Percentiles rank a stretch among this genome's conserved stretches.
These are phyloP conservation scores for Xylariaceae sp. DNA, from an alignment of 2,329 filamentous ascomycete species.

Conservation along the genomic window DNA sequence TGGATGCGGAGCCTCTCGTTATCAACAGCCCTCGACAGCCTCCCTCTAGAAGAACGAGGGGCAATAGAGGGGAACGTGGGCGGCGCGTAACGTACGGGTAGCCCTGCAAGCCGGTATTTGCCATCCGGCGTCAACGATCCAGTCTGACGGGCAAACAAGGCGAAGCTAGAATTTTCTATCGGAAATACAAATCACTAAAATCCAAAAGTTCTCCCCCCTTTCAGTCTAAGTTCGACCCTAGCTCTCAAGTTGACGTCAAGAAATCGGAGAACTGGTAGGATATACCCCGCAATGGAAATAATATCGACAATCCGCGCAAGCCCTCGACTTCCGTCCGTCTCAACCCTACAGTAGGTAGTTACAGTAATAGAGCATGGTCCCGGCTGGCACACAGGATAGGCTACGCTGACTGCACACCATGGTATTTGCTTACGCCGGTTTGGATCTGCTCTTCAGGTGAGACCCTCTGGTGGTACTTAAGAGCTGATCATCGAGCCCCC, in stretches of 20 bases:
- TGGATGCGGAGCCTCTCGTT: not conserved
- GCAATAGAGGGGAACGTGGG: conserved; percentile 2
- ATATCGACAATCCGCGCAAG: conserved; percentile 8
- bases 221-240: not conserved
- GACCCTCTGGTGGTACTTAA: conserved; percentile 4
- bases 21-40: not conserved
- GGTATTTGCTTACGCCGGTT: conserved; percentile 14
- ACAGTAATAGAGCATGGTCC: conserved; percentile 13
- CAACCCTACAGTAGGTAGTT: not conserved
- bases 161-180: too few relatives aligned
- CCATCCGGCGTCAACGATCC: too few relatives aligned
- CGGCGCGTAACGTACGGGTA: conserved; percentile 1
- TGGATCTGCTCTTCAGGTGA: conserved; percentile 16
- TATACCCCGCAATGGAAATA: conserved; percentile 14
- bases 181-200: too few relatives aligned
- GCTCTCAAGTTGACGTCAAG: conserved; percentile 13
- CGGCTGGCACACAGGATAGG: conserved; percentile 7
- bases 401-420: conserved; percentile 17
- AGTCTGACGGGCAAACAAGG: too few relatives aligned
- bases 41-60: conserved; percentile 9
- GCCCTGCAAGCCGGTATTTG: too few relatives aligned
- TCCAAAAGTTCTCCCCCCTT: too few relatives aligned
- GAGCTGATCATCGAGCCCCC: conserved; percentile 1
- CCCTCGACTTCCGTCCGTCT: not conserved
- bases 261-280: conserved; percentile 2